Conservation (phyloP, 352 stramenopile species). For the Pythium pyrilobum region DNA sequence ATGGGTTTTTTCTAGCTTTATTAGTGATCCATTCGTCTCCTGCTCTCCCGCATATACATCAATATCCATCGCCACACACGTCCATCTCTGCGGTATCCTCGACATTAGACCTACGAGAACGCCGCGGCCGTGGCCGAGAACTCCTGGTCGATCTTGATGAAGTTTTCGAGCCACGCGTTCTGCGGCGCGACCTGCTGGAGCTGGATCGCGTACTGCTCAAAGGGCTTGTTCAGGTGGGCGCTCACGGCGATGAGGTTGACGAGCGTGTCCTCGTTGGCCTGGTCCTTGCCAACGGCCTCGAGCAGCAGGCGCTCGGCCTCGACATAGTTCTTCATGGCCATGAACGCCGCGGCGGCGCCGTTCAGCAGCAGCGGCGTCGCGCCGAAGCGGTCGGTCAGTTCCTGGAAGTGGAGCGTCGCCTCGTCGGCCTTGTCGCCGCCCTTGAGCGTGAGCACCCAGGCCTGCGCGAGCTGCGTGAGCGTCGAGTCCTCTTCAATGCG, state of each 20-base stretch:
- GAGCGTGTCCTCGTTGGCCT: slow-evolving; percentile 89
- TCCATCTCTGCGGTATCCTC: background rate
- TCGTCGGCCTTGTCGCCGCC: slow-evolving; percentile 85
- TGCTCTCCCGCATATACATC: background rate
- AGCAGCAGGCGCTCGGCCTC: slow-evolving; percentile 87
- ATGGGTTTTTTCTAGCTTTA: slow-evolving; percentile 2
- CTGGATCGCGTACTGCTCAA: slow-evolving; percentile 71
- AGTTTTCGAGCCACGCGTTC: slow-evolving; percentile 72
- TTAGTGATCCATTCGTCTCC: background rate
- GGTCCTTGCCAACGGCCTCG: slow-evolving; percentile 83
- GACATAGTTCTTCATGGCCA: slow-evolving; percentile 88
- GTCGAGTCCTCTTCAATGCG: slow-evolving; percentile 95
- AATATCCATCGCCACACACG: background rate
- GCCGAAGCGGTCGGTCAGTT: slow-evolving; percentile 94
- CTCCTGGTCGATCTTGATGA: slow-evolving; percentile 53
- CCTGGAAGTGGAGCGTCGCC: slow-evolving; percentile 90
- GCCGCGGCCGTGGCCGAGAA: slow-evolving; percentile 62
- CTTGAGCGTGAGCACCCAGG: slow-evolving; percentile 84
- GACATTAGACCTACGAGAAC: slow-evolving; percentile 41
- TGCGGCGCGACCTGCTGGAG: slow-evolving; percentile 69
- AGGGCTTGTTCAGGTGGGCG: slow-evolving; percentile 87
- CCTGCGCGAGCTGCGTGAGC: slow-evolving; percentile 90
- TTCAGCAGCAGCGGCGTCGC: slow-evolving; percentile 90
- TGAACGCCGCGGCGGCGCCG: slow-evolving; percentile 86
- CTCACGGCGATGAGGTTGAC: slow-evolving; percentile 92